Base-by-base conservation (phyloP, 495 filamentous ascomycete genomes). In the Daldinia caldariorum region DNA sequence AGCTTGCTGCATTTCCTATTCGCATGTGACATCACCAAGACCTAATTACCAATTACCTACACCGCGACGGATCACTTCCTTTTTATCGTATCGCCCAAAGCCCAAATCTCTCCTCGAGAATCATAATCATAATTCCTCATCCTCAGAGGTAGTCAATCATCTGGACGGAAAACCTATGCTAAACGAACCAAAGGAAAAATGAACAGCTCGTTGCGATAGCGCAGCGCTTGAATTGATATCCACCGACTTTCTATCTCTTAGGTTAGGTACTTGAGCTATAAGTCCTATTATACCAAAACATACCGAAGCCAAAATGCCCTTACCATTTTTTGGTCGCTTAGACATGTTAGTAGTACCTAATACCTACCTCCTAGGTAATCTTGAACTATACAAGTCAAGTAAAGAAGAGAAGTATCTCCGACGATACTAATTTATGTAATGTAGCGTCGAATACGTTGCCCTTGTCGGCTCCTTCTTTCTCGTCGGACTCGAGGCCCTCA, bases 251-350 rank as follows among this genome's bases (percentile, higher is more conserved):
- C 60, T 37, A 58, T 63, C 61, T 43, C 39, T n/a, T n/a, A n/a
- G n/a, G n/a, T n/a, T n/a, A n/a, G n/a, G n/a, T 53, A 51, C 56
- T 51, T 53, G 13, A 60, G 58, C 62, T 49, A 62, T 49, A 62
- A 69, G 60, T 61, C 32, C 18, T 49, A 37, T 63, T 60, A 54
- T 58, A 51, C 35, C 35, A 61, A 74, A 74, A 69, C 72, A 65
- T 41, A 49, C 55, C 65, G 35, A 69, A 38, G 58, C 66, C 72
- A 94, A 90, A 85, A 88, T 92, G 76, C 85, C 88, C 49, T 86
- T 97, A 41, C 94, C 94, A 6, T 90, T 97, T 67, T 87, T 97
- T 68, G 93, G 92, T 51, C 89, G 93, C 63, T 83, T 97, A 58
- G 89, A 92, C 71, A 84, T 90, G 87, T 91, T 80, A 74, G 86